These are phyloP conservation scores for Diutina neorugosa DNA, from an alignment of 1,139 yeast genomes.

Conservation along the genomic window DNA sequence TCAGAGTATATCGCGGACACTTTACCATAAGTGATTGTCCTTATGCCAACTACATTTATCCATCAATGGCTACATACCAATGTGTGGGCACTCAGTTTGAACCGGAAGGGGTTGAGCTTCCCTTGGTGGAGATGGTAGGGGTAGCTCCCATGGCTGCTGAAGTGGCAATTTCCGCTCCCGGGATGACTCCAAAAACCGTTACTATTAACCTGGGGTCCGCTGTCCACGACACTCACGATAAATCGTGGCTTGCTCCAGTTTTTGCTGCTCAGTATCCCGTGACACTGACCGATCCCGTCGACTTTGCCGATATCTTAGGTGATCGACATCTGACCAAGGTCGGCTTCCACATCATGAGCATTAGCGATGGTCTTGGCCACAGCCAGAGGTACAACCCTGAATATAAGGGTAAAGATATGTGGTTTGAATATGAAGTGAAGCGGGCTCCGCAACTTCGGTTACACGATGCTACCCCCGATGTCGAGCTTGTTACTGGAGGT, in stretches of 20 bases:
- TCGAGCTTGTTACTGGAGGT: conserved; percentile 30
- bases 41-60: conserved; percentile 36
- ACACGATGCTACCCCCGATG: conserved; percentile 24
- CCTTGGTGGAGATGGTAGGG: conserved; percentile 47
- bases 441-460: conserved; percentile 41
- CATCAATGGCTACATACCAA: conserved; percentile 27
- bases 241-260: conserved; percentile 2
- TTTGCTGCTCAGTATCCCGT: background rate
- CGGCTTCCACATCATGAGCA: conserved; percentile 51
- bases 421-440: conserved; percentile 49
- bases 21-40: conserved; percentile 74
- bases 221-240: background rate
- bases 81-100: conserved; percentile 34
- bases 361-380: conserved; percentile 72
- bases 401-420: conserved; percentile 33
- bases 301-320: conserved; percentile 15
- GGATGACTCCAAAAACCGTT: conserved; percentile 13
- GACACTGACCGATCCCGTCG: background rate
- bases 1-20: conserved; percentile 54
- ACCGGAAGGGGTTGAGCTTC: conserved; percentile 25
- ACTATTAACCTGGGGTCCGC: background rate
- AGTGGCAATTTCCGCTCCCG: conserved; percentile 47
- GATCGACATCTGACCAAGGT: conserved; percentile 39
- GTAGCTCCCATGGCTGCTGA: conserved; percentile 63
- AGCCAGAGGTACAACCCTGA: conserved; percentile 39